Conservation (phyloP, 768 basidiomycete species). For the Boletellus ananas region DNA sequence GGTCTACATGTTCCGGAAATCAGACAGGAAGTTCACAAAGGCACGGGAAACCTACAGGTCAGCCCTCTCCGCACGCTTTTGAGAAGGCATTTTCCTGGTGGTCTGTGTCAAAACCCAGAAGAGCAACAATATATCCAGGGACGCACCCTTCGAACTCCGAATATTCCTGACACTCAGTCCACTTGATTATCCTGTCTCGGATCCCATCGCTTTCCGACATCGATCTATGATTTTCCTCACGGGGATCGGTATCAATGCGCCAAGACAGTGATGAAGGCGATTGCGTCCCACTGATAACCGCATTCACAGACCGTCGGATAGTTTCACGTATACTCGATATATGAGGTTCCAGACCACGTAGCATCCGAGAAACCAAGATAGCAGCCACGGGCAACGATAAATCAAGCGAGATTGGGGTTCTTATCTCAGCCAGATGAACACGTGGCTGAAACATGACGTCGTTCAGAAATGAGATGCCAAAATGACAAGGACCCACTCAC, state of each 20-base stretch:
- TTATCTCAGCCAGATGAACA: conserved; percentile 5
- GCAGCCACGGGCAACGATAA: conserved; percentile 3
- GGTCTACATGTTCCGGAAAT: not conserved
- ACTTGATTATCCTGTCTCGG: conserved; percentile 1
- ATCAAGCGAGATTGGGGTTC: not conserved
- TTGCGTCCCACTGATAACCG: not conserved
- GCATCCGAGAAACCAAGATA: not conserved
- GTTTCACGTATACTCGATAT: not conserved
- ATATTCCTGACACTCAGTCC: not conserved
- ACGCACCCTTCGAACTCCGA: not conserved
- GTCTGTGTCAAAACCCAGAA: no score
- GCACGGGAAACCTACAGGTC: no score
- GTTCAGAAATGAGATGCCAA: not conserved
- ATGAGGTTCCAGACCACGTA: not conserved
- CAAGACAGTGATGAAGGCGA: not conserved
- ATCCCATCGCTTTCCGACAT: not conserved
- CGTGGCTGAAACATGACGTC: not conserved
- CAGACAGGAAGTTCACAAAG: not conserved
- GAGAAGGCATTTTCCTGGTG: not conserved
- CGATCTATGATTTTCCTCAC: not conserved
- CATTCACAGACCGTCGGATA: not conserved
- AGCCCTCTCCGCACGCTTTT: not conserved
- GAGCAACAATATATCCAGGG: not conserved
- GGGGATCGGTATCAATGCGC: conserved; percentile 6
- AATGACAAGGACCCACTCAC: not conserved